Base-by-base conservation (phyloP, 1,284 basidiomycete genomes). In the Tylopilus sp. region DNA sequence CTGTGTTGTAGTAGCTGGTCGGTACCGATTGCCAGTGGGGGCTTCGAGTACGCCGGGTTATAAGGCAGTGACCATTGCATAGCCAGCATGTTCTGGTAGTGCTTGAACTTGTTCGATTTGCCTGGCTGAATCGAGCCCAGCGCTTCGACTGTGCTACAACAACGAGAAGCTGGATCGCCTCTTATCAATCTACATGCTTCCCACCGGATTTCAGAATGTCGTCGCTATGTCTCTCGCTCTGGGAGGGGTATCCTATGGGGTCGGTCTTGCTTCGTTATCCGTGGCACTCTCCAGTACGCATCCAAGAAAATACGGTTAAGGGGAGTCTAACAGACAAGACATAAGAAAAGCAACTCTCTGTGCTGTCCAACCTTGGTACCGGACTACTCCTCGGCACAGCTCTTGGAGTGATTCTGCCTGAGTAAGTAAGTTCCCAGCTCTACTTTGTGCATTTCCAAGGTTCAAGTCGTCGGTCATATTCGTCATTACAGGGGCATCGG, bases 351-450 rank as follows among this genome's bases (percentile, higher is more conserved):
- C 67, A 78, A 47, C 67, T 89, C 47, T 79, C 82, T 35, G 72
- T 76, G 26, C 70, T 92, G 30, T 82, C 84, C 9, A 79, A 80
- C 31, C 66, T 92, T 21, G 86, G 90, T 19, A 87, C 86, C 26
- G 93, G 93, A n/a, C 70, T 97, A 16, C 76, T 97, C 21, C 77
- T 96, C 21, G 93, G 93, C 13, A 88, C 92, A 6, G 92, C 92
- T 0, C 70, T 97, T 56, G 90, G 91, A 10, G 83, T 97, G 26
- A 91, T 97, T 60, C 87, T 97, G 48, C 93, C 93, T 18, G 93
- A 97, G 90, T 91, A 66, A 62, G 86, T 60, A 66, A 62, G 86
- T 60, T 21, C 26, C 19, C 76, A 36, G 51, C 26, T 15, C 39
- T 33, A 52, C 33, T 46, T n/a, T n/a, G 3, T 5, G 8, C 31